These are phyloP conservation scores for Gleditsia sinensis DNA, from an alignment of 306 rosid genomes.

Conservation along the genomic window DNA sequence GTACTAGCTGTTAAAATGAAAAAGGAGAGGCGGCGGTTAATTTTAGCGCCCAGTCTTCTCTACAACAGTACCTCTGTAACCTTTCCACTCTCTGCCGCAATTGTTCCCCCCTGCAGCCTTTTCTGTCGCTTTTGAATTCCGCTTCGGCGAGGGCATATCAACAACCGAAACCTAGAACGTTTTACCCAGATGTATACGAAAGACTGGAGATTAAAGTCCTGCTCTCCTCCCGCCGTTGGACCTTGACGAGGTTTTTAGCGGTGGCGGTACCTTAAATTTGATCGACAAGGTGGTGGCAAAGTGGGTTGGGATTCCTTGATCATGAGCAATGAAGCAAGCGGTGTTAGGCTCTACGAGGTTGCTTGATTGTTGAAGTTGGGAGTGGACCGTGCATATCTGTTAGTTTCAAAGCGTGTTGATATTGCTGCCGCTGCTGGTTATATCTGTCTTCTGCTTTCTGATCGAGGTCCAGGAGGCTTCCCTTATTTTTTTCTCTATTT, in stretches of 20 bases:
- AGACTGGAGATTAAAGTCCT: constrained; percentile 73
- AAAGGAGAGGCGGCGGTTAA: too few relatives aligned
- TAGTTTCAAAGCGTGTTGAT: constrained; percentile 84
- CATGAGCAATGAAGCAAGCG: constrained; percentile 48
- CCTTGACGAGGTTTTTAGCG: constrained; percentile 52
- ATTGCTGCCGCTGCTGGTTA: constrained; percentile 84
- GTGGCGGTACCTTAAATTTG: constrained; percentile 40
- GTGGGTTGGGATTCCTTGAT: constrained; percentile 79
- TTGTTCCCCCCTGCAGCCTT: too few relatives aligned
- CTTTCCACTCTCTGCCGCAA: too few relatives aligned
- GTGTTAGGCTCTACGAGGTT: constrained; percentile 76
- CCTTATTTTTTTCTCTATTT: not conserved
- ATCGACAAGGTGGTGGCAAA: constrained; percentile 71
- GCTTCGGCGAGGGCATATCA: constrained; percentile 17
- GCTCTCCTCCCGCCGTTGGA: constrained; percentile 60
- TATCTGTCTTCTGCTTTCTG: constrained; percentile 83
- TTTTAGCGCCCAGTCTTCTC: too few relatives aligned
- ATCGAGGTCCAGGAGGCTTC: constrained; percentile 59
- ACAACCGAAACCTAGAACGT: constrained; percentile 50
- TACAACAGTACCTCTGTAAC: too few relatives aligned
- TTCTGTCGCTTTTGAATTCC: constrained; percentile 36
- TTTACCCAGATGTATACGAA: constrained; percentile 88
- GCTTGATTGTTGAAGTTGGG: constrained; percentile 78
- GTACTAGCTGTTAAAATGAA: too few relatives aligned
- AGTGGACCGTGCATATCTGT: constrained; percentile 76